Conservation (phyloP, 768 basidiomycete species). For the Suillus ampliporus region DNA sequence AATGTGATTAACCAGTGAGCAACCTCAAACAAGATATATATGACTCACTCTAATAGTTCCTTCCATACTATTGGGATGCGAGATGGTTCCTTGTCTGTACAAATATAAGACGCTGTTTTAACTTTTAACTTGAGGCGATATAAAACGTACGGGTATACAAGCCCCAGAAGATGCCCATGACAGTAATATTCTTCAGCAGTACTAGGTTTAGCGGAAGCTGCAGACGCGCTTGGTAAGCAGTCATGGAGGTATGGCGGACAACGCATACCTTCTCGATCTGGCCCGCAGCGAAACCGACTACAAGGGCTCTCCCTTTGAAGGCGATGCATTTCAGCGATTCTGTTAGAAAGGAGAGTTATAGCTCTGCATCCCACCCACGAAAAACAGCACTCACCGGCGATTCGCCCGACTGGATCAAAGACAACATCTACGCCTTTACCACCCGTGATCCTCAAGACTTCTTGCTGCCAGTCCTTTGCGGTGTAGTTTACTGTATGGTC, state of each 20-base stretch:
- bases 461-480: slow-evolving; percentile 83
- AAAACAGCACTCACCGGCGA: slow-evolving; percentile 53
- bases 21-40: slow-evolving; percentile 14
- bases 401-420: slow-evolving; percentile 86
- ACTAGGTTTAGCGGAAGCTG: slow-evolving; percentile 86
- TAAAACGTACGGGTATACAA: slow-evolving; percentile 66
- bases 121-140: slow-evolving; percentile 9
- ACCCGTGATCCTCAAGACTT: slow-evolving; percentile 81
- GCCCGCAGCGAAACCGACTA: slow-evolving; percentile 72
- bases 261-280: slow-evolving; percentile 25
- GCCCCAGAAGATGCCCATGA: slow-evolving; percentile 90
- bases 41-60: slow-evolving; percentile 63
- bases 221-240: not conserved
- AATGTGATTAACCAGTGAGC: slow-evolving; percentile 7
- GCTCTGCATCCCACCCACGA: not conserved
- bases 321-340: slow-evolving; percentile 91
- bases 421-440: slow-evolving; percentile 88
- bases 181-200: slow-evolving; percentile 82
- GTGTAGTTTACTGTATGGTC: slow-evolving; percentile 86
- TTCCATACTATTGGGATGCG: slow-evolving; percentile 75
- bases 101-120: not conserved
- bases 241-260: not conserved
- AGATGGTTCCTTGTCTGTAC: slow-evolving; percentile 65
- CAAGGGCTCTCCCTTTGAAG: slow-evolving; percentile 90
- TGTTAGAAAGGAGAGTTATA: slow-evolving; percentile 29